Evolutionary conservation across 495 filamentous ascomycete species (phyloP).

Genomic region (Daldinia vernicosa): DNA sequence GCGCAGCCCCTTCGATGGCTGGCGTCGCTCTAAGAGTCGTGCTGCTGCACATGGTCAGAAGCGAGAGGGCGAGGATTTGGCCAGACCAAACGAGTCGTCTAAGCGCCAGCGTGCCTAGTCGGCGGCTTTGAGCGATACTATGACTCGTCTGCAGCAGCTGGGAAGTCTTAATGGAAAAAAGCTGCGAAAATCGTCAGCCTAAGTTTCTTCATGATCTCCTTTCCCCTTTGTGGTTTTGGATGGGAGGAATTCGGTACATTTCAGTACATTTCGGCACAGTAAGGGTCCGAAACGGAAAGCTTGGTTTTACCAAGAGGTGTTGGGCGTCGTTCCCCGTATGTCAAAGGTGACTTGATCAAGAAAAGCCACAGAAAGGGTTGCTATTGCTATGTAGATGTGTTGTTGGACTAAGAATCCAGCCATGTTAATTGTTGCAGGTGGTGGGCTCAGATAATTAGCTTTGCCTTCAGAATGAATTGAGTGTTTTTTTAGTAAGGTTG

Average conservation of each 20-base stretch:
- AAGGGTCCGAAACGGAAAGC: conserved; percentile 30
- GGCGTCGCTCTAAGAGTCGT: conserved; percentile 67
- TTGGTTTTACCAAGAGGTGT: conserved; percentile 18
- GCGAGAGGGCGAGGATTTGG: conserved; percentile 55
- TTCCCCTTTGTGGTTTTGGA: conserved; percentile 18
- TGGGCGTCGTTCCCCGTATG: conserved; percentile 11
- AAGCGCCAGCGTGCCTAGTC: conserved; percentile 53
- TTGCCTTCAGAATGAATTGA: conserved; percentile 34
- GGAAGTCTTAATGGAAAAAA: conserved; percentile 11
- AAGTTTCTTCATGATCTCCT: conserved; percentile 5
- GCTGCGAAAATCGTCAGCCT: not conserved
- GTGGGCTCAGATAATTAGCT: conserved; percentile 11
- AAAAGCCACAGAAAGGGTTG: not conserved
- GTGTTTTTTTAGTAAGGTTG: not conserved
- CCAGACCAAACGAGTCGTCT: conserved; percentile 34
- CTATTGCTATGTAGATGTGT: not conserved
- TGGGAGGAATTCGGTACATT: conserved; percentile 7
- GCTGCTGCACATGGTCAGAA: conserved; percentile 51
- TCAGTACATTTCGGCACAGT: conserved; percentile 2
- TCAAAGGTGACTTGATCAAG: conserved; percentile 2
- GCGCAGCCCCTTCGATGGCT: conserved; percentile 71
- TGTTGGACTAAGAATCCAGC: conserved; percentile 1
- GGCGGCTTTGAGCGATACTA: conserved; percentile 7
- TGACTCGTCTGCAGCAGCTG: conserved; percentile 7
- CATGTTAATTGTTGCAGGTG: conserved; percentile 23